A percentile compares a stretch with the other conserved stretches of the same genome.
These are phyloP conservation scores for Aspergillus ibericus DNA, from an alignment of 2,329 filamentous ascomycete genomes.

Conservation along the genomic window DNA sequence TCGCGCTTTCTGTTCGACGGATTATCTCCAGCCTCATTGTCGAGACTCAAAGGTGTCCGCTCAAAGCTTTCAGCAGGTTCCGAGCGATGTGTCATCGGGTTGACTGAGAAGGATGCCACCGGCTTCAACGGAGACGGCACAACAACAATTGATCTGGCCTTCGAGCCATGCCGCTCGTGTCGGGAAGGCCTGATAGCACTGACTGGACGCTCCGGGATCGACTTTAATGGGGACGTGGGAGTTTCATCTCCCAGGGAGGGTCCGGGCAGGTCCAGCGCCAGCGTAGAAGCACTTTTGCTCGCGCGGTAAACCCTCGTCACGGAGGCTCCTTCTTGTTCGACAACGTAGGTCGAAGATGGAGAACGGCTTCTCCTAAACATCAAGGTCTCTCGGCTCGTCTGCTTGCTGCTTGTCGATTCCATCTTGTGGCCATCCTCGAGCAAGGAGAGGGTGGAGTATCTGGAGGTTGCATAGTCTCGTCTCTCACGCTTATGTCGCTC, in stretches of 20 bases:
- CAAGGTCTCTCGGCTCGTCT: slow-evolving; percentile 24
- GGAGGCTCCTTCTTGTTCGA: slow-evolving; percentile 18
- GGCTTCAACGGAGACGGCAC: slow-evolving; percentile 13
- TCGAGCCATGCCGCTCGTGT: slow-evolving; percentile 11
- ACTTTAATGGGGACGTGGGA: not conserved
- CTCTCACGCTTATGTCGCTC: slow-evolving; percentile 16
- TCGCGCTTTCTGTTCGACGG: not conserved
- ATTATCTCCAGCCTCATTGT: not conserved
- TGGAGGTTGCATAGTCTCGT: slow-evolving; percentile 18
- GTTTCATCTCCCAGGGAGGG: not conserved
- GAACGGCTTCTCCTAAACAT: slow-evolving; percentile 32
- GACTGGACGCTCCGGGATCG: slow-evolving; percentile 1
- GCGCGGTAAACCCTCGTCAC: slow-evolving; percentile 16
- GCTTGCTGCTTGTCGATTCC: slow-evolving; percentile 15
- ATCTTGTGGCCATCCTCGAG: slow-evolving; percentile 2
- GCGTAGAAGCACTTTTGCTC: slow-evolving; percentile 5
- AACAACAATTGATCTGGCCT: slow-evolving; percentile 16
- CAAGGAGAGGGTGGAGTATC: slow-evolving; percentile 3
- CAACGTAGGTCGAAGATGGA: slow-evolving; percentile 24
- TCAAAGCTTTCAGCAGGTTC: not conserved
- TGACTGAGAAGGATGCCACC: slow-evolving; percentile 12
- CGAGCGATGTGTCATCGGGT: not conserved
- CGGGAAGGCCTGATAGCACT: not conserved
- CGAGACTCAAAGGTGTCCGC: not conserved
- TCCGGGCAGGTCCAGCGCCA: slow-evolving; percentile 1